These are phyloP conservation scores for Aurantiochytrium sp. DNA, from an alignment of 108 stramenopile genomes.

Conservation along the genomic window DNA sequence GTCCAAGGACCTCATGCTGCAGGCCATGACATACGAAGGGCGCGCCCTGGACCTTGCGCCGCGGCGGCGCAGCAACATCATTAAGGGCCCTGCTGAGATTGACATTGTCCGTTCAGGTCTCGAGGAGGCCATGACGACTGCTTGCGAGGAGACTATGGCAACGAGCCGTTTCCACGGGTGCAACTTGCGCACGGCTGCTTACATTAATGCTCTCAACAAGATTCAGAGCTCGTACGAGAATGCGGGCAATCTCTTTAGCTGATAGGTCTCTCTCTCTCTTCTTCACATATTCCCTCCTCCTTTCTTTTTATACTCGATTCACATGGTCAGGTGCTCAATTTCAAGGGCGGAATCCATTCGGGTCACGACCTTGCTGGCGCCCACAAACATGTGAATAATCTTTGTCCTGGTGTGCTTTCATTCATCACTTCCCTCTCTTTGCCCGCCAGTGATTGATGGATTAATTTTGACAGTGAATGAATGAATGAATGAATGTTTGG, in stretches of 20 bases:
- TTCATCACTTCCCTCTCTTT: no score
- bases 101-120: slow-evolving; percentile 25
- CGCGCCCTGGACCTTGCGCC: not conserved
- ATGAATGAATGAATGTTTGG: no score
- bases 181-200: slow-evolving; percentile 19
- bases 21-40: not conserved
- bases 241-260: slow-evolving; percentile 18
- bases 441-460: no score
- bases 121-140: slow-evolving; percentile 20
- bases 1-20: not conserved
- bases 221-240: not conserved
- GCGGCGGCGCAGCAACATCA: not conserved
- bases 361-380: no score
- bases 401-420: no score
- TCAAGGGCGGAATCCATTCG: no score
- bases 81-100: slow-evolving; percentile 19
- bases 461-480: no score
- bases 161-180: not conserved
- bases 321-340: no score
- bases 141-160: not conserved
- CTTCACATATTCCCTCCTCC: no score
- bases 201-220: slow-evolving; percentile 21
- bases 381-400: no score
- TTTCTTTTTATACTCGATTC: no score
- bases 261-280: not conserved